Conservation (phyloP, 768 basidiomycete species). For the Xerocomus spinulosus region DNA sequence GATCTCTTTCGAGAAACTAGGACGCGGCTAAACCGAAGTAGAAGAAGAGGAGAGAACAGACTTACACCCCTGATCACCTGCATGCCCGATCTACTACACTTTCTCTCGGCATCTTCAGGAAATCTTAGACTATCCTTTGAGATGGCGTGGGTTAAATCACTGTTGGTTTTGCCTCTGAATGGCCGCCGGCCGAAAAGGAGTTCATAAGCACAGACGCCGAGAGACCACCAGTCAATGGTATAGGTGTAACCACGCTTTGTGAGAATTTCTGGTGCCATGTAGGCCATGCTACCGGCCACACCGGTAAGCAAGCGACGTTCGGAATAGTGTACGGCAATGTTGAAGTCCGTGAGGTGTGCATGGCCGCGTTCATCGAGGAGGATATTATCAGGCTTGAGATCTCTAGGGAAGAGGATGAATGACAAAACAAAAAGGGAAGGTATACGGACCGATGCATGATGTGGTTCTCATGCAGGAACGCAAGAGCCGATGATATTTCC, state of each 20-base stretch:
- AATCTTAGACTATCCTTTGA: constrained; percentile 73
- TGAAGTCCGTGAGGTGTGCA: constrained; percentile 97
- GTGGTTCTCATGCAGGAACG: constrained; percentile 84
- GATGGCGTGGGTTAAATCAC: constrained; percentile 85
- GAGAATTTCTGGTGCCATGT: constrained; percentile 99
- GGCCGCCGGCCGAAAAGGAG: constrained; percentile 80
- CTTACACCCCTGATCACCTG: constrained; percentile 64
- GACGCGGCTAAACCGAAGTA: constrained; percentile 8
- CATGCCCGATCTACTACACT: constrained; percentile 63
- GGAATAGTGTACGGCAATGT: constrained; percentile 97
- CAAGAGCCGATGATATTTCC: constrained; percentile 78
- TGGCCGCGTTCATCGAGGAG: constrained; percentile 89
- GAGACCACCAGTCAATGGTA: constrained; percentile 94
- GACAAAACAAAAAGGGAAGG: neutral
- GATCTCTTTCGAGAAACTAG: constrained; percentile 83
- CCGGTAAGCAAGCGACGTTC: constrained; percentile 83
- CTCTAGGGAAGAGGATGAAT: constrained; percentile 43
- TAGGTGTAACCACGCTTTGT: constrained; percentile 89
- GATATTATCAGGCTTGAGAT: constrained; percentile 97
- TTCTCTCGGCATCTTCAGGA: constrained; percentile 60
- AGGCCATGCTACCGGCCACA: constrained; percentile 97
- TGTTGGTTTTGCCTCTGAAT: constrained; percentile 85
- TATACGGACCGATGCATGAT: constrained; percentile 86
- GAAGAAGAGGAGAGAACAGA: constrained; percentile 9
- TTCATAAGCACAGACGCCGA: constrained; percentile 88